These are phyloP conservation scores for Zarea fungicola DNA, from an alignment of 2,329 filamentous ascomycete species.

Conservation along the genomic window DNA sequence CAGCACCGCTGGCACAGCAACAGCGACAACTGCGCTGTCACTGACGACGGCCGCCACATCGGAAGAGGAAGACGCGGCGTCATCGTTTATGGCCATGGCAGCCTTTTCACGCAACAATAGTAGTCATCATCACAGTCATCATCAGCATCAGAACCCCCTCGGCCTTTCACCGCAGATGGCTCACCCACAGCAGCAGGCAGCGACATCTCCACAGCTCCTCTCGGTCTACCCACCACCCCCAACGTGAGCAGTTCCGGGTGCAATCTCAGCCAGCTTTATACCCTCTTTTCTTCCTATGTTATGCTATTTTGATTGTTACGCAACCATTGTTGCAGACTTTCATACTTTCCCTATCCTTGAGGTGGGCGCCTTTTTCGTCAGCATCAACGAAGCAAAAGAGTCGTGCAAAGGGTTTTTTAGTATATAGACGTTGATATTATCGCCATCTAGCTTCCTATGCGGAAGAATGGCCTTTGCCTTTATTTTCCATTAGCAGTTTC, in stretches of 20 bases:
- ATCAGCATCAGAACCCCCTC: background rate
- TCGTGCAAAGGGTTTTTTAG: too few relatives aligned
- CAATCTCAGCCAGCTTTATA: background rate
- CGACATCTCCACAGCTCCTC: background rate
- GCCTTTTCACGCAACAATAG: background rate
- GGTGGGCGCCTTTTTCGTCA: too few relatives aligned
- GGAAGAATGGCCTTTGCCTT: too few relatives aligned
- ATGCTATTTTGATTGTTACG: too few relatives aligned
- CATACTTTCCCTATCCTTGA: too few relatives aligned
- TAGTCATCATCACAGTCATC: background rate
- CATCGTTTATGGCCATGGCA: background rate
- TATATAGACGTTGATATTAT: too few relatives aligned
- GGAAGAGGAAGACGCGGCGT: background rate
- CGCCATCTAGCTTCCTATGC: too few relatives aligned
- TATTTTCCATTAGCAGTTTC: too few relatives aligned
- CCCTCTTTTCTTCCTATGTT: background rate
- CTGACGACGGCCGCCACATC: background rate
- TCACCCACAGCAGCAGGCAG: background rate
- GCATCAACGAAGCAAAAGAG: too few relatives aligned
- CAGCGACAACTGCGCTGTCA: background rate
- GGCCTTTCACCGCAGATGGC: background rate
- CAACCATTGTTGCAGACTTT: too few relatives aligned
- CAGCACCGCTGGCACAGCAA: background rate
- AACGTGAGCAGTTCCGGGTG: too few relatives aligned
- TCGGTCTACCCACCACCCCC: background rate